phyloP scores from a whole-genome alignment of 1,284 basidiomycete species.

The Rhodofomes roseus region DNA sequence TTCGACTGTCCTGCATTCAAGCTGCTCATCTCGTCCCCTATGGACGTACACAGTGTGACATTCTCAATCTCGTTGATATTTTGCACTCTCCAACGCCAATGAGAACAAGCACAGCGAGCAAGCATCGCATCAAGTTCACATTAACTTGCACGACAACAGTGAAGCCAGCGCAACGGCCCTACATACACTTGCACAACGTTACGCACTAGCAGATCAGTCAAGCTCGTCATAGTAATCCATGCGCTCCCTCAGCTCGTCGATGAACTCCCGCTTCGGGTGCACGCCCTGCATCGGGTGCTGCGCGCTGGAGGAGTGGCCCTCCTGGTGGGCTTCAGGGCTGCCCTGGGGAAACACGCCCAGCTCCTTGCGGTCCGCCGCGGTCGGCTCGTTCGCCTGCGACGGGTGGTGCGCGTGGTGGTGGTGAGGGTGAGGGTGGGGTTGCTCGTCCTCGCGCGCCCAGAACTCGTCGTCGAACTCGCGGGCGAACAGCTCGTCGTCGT shows the following conservation, averaged over 20 bases:
- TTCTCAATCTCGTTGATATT: too few relatives aligned
- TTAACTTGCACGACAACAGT: neutral
- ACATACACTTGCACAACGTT: neutral
- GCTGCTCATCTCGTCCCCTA: too few relatives aligned
- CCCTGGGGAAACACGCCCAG: neutral
- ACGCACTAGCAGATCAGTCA: neutral
- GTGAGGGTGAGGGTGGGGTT: neutral
- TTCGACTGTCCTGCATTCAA: too few relatives aligned
- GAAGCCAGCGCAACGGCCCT: neutral
- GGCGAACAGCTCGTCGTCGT: neutral
- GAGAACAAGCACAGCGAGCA: neutral
- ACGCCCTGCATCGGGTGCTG: neutral
- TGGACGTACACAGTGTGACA: neutral
- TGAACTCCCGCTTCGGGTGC: neutral
- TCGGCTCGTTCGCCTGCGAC: neutral
- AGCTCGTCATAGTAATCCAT: constrained; percentile 1
- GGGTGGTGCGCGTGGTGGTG: neutral
- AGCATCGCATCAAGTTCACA: neutral
- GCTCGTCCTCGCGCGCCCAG: neutral
- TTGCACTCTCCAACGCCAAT: too few relatives aligned
- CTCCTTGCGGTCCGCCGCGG: neutral
- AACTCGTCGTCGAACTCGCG: neutral
- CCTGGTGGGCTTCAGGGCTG: neutral
- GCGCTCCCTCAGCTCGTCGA: neutral
- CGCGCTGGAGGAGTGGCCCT: neutral